Percentiles rank a stretch among this genome's conserved stretches.
These are phyloP conservation scores for Pichia terricola DNA, from an alignment of 1,139 yeast species.

Conservation along the genomic window DNA sequence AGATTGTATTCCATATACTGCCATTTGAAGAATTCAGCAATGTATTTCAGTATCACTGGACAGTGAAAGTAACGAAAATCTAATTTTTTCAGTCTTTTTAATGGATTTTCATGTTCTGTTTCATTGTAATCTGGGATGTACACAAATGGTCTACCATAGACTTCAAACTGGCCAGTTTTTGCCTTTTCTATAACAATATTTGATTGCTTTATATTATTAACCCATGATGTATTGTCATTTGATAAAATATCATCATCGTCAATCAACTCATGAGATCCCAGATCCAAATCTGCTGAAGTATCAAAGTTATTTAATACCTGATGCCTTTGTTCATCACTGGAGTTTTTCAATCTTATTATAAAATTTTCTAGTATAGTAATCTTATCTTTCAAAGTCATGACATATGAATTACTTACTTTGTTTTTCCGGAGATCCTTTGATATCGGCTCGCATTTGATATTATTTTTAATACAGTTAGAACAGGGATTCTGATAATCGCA, in stretches of 20 bases:
- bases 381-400: conserved; percentile 1
- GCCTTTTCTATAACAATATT: conserved; percentile 1
- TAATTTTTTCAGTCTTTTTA: neutral
- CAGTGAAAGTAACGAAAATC: conserved; percentile 5
- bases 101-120: neutral
- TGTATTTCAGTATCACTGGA: conserved; percentile 4
- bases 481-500: conserved; percentile 6
- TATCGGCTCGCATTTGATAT: conserved; percentile 3
- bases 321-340: neutral
- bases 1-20: conserved; percentile 4
- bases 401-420: conserved; percentile 5
- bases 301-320: neutral
- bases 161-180: conserved; percentile 2
- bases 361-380: neutral
- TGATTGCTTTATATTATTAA: neutral
- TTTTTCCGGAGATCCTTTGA: conserved; percentile 4
- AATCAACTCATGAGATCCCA: neutral
- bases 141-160: conserved; percentile 5
- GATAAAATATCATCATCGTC: neutral
- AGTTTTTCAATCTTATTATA: conserved; percentile 1
- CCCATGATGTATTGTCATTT: too few relatives aligned
- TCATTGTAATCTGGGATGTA: conserved; percentile 1
- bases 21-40: conserved; percentile 8
- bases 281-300: neutral
- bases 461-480: conserved; percentile 7